phyloP scores from a whole-genome alignment of 2,329 filamentous ascomycete genomes.

The Hymenotorrendiella dingleyae region DNA sequence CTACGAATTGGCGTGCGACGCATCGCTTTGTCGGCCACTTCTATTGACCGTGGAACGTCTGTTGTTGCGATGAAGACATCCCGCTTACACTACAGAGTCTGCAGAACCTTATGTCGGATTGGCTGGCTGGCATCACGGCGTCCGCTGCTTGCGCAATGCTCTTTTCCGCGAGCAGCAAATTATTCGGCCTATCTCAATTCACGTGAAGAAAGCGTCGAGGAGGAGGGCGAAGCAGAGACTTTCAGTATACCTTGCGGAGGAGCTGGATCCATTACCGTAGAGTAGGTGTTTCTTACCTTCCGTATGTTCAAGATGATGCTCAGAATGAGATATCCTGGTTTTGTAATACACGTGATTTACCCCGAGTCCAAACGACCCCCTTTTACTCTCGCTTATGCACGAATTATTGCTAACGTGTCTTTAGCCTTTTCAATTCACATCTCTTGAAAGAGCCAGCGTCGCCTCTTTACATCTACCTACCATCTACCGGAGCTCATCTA shows the following conservation, averaged over 20 bases:
- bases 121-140: background rate
- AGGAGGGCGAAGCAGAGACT: conserved; percentile 12
- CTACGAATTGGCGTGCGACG: too few relatives aligned
- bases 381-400: background rate
- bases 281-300: conserved; percentile 19
- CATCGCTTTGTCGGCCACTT: background rate
- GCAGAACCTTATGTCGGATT: background rate
- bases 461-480: conserved; percentile 51
- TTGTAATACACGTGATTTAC: background rate
- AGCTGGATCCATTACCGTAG: conserved; percentile 23
- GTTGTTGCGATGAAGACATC: background rate
- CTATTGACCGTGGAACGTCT: background rate
- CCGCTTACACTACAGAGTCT: background rate
- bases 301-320: background rate
- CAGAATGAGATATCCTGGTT: too few relatives aligned
- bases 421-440: conserved; percentile 25
- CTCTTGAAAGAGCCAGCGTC: conserved; percentile 27
- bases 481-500: conserved; percentile 36
- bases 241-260: conserved; percentile 22
- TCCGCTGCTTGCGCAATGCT: background rate
- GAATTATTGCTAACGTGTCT: background rate
- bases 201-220: background rate
- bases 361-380: background rate
- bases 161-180: background rate
- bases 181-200: background rate